Conservation (phyloP, 2,329 filamentous ascomycete species). For the Lecanicillium sp. region DNA sequence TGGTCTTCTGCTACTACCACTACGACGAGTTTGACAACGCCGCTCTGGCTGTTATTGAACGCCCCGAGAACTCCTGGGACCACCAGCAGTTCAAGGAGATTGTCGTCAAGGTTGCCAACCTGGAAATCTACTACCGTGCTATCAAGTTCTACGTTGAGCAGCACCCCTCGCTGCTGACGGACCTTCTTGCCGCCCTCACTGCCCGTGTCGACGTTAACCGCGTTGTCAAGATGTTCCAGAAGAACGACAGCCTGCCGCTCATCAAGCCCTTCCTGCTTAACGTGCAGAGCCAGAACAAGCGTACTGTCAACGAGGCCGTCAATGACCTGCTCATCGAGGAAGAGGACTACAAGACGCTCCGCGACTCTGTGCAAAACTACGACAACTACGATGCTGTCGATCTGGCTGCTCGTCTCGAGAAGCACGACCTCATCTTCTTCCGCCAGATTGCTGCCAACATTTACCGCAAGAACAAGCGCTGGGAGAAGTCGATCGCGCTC, state of each 20-base stretch:
- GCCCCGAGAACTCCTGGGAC: conserved; percentile 95
- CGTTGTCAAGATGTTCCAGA: conserved; percentile 98
- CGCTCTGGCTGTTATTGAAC: conserved; percentile 95
- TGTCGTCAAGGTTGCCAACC: conserved; percentile 91
- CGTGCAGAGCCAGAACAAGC: conserved; percentile 96
- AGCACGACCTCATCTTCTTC: conserved; percentile 98
- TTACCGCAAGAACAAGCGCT: conserved; percentile 99
- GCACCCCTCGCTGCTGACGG: conserved; percentile 91
- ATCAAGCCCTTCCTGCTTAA: conserved; percentile 99
- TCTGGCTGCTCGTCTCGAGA: conserved; percentile 85
- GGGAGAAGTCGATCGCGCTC: conserved; percentile 96
- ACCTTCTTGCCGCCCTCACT: conserved; percentile 87
- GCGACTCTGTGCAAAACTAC: conserved; percentile 96
- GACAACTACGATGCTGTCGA: conserved; percentile 98
- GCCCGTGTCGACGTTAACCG: conserved; percentile 94
- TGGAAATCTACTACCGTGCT: conserved; percentile 98
- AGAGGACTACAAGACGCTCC: conserved; percentile 97
- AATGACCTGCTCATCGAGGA: conserved; percentile 97
- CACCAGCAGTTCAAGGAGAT: conserved; percentile 99
- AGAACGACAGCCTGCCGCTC: conserved; percentile 93
- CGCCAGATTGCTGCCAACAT: conserved; percentile 96
- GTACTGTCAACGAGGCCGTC: conserved; percentile 94
- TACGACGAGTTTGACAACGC: conserved; percentile 99
- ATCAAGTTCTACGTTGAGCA: conserved; percentile 97
- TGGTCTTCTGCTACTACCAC: conserved; percentile 97